Conservation (phyloP, 306 rosid genomes). For the Aeschynomene evenia region DNA sequence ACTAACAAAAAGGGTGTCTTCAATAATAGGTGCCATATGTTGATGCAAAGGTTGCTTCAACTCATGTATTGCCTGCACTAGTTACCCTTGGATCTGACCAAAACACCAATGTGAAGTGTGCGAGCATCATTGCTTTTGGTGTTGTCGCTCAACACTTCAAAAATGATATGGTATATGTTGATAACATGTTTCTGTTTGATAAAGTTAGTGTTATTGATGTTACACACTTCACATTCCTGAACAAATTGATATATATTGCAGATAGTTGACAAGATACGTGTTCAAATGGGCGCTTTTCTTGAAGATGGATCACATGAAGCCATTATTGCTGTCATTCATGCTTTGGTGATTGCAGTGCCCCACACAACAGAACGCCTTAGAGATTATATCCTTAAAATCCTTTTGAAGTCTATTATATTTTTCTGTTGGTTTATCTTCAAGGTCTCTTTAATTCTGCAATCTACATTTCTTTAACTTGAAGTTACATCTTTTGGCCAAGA, state of each 20-base stretch:
- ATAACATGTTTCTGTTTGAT: conserved; percentile 23
- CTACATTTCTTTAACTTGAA: conserved; percentile 58
- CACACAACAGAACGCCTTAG: conserved; percentile 77
- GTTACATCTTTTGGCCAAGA: conserved; percentile 93
- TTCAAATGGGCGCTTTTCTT: conserved; percentile 97
- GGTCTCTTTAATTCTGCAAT: background rate
- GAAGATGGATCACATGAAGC: conserved; percentile 99
- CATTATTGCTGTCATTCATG: conserved; percentile 77
- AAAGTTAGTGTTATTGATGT: conserved; percentile 6
- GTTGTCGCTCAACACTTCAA: conserved; percentile 87
- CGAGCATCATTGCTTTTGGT: conserved; percentile 85
- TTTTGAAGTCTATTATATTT: conserved; percentile 17
- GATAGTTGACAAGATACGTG: conserved; percentile 96
- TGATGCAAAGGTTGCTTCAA: conserved; percentile 73
- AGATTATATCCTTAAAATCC: conserved; percentile 86
- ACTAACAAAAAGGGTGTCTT: conserved; percentile 24
- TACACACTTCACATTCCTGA: conserved; percentile 27
- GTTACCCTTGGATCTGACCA: conserved; percentile 86
- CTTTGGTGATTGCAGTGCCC: conserved; percentile 84
- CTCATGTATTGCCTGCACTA: conserved; percentile 79
- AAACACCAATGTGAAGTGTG: conserved; percentile 73
- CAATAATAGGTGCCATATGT: conserved; percentile 71
- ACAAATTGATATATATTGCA: conserved; percentile 28
- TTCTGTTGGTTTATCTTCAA: conserved; percentile 16
- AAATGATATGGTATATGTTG: conserved; percentile 60